phyloP scores from a whole-genome alignment of 108 stramenopile species.

The Fistulifera pelliculosa region DNA sequence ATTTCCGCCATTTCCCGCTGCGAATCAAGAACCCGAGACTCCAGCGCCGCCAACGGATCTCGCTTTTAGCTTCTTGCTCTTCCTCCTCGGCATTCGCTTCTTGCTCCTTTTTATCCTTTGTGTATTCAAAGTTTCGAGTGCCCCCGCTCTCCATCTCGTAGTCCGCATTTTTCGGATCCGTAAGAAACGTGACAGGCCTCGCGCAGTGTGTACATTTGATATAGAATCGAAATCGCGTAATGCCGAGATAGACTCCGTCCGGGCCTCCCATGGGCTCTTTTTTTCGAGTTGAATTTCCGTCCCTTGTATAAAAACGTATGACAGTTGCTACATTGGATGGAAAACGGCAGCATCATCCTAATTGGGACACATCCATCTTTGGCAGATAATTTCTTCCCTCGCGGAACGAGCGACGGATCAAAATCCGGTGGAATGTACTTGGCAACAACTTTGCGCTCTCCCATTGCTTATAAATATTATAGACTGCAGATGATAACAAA shows the following conservation, averaged over 20 bases:
- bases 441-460: constrained; percentile 96
- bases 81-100: constrained; percentile 45
- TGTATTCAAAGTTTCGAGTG: constrained; percentile 90
- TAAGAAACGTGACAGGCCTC: constrained; percentile 86
- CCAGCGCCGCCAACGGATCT: constrained; percentile 92
- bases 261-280: constrained; percentile 87
- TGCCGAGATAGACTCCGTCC: constrained; percentile 89
- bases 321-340: constrained; percentile 88
- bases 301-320: constrained; percentile 91
- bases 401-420: constrained; percentile 88
- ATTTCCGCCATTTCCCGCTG: constrained; percentile 94
- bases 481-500: no score
- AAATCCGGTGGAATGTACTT: constrained; percentile 97
- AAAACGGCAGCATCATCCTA: constrained; percentile 98
- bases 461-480: no score
- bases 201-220: constrained; percentile 91
- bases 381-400: constrained; percentile 60
- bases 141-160: constrained; percentile 95
- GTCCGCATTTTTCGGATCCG: constrained; percentile 94
- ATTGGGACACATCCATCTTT: constrained; percentile 84
- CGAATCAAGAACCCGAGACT: constrained; percentile 89
- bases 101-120: constrained; percentile 78
- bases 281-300: constrained; percentile 93
- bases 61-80: constrained; percentile 72
- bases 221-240: constrained; percentile 88